phyloP scores from a whole-genome alignment of 139 green algal genomes.

The Desmodesmus armatus region DNA sequence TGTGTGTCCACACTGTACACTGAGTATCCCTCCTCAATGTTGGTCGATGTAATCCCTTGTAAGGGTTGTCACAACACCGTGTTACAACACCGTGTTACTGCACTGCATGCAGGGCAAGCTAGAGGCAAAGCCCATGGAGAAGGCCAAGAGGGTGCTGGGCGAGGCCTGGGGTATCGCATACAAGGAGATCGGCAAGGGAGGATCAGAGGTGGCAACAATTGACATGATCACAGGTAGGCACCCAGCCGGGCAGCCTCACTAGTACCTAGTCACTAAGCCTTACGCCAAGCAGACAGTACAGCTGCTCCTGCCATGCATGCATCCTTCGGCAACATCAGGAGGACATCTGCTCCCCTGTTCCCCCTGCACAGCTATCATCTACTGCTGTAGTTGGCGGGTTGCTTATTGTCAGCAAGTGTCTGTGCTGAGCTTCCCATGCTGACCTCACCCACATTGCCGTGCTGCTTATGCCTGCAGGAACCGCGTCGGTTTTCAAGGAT shows the following conservation, averaged over 20 bases:
- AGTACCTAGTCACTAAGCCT: neutral
- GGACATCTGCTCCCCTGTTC: too few relatives aligned
- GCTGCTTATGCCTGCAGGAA: neutral
- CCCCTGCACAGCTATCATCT: too few relatives aligned
- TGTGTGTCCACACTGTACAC: neutral
- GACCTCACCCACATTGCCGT: neutral
- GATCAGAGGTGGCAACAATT: constrained; percentile 8
- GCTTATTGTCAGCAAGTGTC: too few relatives aligned
- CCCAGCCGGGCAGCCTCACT: neutral
- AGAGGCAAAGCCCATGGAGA: constrained; percentile 44
- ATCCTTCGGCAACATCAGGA: too few relatives aligned
- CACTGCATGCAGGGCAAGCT: constrained; percentile 50
- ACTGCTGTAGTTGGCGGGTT: too few relatives aligned
- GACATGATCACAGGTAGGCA: constrained; percentile 43
- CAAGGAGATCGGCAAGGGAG: constrained; percentile 26
- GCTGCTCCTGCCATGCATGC: too few relatives aligned
- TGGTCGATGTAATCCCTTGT: too few relatives aligned
- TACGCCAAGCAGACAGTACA: too few relatives aligned
- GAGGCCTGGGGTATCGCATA: constrained; percentile 39
- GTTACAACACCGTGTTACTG: too few relatives aligned
- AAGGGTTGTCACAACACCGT: too few relatives aligned
- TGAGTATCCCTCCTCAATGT: neutral
- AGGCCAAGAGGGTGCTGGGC: constrained; percentile 16
- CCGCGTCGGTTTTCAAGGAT: constrained; percentile 18
- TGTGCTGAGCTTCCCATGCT: too few relatives aligned